Evolutionary conservation across 2,329 filamentous ascomycete genomes (phyloP).

Genomic region (Arachnopeziza araneosa): DNA sequence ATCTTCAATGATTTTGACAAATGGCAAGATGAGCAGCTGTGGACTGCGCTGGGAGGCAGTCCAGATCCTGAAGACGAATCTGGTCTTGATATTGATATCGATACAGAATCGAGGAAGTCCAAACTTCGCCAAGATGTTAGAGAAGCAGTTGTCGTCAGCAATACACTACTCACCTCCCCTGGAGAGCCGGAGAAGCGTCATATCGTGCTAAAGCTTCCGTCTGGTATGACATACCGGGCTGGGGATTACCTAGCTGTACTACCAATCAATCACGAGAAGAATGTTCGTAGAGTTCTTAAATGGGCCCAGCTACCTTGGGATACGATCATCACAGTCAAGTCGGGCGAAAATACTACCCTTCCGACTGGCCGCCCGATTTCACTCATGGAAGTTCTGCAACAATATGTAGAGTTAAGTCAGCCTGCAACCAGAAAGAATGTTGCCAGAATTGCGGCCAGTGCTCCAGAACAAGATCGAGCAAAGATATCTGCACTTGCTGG

Average conservation of each 20-base stretch:
- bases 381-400: conserved; percentile 47
- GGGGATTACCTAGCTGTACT: conserved; percentile 14
- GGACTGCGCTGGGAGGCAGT: conserved; percentile 32
- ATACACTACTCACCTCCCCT: conserved; percentile 44
- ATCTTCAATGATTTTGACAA: conserved; percentile 64
- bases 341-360: conserved; percentile 35
- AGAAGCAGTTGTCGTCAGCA: conserved; percentile 53
- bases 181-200: conserved; percentile 54
- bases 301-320: conserved; percentile 55
- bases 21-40: conserved; percentile 58
- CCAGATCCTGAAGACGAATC: conserved; percentile 13
- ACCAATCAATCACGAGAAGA: conserved; percentile 9
- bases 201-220: conserved; percentile 36
- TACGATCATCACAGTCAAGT: conserved; percentile 44
- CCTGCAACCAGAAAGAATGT: conserved; percentile 51
- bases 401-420: conserved; percentile 54
- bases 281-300: conserved; percentile 48
- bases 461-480: conserved; percentile 35
- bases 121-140: conserved; percentile 56
- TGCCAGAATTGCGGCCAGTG: conserved; percentile 41
- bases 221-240: conserved; percentile 7
- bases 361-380: conserved; percentile 43
- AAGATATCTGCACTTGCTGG: conserved; percentile 36
- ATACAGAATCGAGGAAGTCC: conserved; percentile 20
- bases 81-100: conserved; percentile 16